A percentile compares a stretch with the other conserved stretches of the same genome.
These are phyloP conservation scores for Cercophora scortea DNA, from an alignment of 495 filamentous ascomycete genomes.

Conservation along the genomic window DNA sequence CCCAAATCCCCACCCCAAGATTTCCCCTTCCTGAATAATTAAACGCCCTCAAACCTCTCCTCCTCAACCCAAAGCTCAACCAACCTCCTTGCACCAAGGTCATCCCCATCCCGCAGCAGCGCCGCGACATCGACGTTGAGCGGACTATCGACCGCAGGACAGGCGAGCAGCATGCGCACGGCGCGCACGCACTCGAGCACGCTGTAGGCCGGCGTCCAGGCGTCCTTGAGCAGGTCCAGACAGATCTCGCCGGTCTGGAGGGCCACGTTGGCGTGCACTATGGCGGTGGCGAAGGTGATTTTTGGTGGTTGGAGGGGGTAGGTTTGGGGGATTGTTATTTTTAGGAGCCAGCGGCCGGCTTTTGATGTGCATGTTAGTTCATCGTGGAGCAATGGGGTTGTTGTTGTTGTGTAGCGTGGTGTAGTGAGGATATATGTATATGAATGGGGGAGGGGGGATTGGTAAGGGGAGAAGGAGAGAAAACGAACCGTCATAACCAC, in stretches of 20 bases:
- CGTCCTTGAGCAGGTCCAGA: constrained; percentile 72
- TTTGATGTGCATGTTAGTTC: neutral
- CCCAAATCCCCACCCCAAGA: too few relatives aligned
- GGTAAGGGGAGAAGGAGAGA: neutral
- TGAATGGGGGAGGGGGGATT: too few relatives aligned
- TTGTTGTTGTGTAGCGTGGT: too few relatives aligned
- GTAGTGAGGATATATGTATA: too few relatives aligned
- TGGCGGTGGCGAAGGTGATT: constrained; percentile 69
- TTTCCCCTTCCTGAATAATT: neutral
- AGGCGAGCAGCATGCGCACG: constrained; percentile 67
- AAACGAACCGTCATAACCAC: constrained; percentile 62
- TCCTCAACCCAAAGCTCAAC: constrained; percentile 70
- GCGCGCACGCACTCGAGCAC: constrained; percentile 68
- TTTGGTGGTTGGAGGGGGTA: constrained; percentile 74
- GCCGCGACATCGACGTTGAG: constrained; percentile 84
- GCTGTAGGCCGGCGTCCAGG: constrained; percentile 81
- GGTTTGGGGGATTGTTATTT: constrained; percentile 63
- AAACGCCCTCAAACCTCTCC: constrained; percentile 39
- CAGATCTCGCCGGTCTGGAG: constrained; percentile 87
- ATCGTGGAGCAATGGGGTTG: too few relatives aligned
- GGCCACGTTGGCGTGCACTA: constrained; percentile 81
- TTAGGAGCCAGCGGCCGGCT: constrained; percentile 74
- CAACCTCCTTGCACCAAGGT: constrained; percentile 66
- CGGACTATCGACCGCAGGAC: constrained; percentile 73
- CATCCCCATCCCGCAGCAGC: constrained; percentile 67